These are phyloP conservation scores for Sclerotinia minor DNA, from an alignment of 2,329 filamentous ascomycete genomes.

Conservation along the genomic window DNA sequence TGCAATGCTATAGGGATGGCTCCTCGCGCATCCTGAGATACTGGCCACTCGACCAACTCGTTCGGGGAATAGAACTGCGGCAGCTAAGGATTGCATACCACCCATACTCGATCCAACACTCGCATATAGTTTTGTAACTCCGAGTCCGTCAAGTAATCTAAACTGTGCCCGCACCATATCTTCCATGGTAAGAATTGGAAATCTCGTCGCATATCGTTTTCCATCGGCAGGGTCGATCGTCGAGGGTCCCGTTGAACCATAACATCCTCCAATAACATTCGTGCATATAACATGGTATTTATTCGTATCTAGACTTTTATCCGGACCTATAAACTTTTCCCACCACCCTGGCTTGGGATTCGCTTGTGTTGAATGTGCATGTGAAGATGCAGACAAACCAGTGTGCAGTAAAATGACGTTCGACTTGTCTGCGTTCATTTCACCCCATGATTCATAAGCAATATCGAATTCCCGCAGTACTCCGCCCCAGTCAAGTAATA, in stretches of 20 bases:
- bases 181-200: conserved; percentile 91
- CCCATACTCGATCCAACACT: conserved; percentile 97
- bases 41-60: conserved; percentile 80
- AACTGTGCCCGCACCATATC: conserved; percentile 99
- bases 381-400: conserved; percentile 92
- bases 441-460: conserved; percentile 92
- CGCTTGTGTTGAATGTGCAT: conserved; percentile 84
- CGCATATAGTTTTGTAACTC: conserved; percentile 78
- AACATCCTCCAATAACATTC: conserved; percentile 94
- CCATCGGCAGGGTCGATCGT: conserved; percentile 84
- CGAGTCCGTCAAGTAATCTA: conserved; percentile 75
- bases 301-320: conserved; percentile 79
- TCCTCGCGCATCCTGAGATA: conserved; percentile 90
- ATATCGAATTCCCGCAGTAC: conserved; percentile 85
- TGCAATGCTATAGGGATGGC: conserved; percentile 96
- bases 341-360: conserved; percentile 96
- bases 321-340: conserved; percentile 96
- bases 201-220: conserved; percentile 86
- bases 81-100: conserved; percentile 93
- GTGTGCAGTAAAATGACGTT: conserved; percentile 94
- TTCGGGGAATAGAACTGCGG: conserved; percentile 78
- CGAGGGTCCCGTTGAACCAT: conserved; percentile 88
- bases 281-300: conserved; percentile 95
- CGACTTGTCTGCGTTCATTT: conserved; percentile 73
- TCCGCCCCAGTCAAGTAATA: conserved; percentile 93